Conservation (phyloP, 495 filamentous ascomycete genomes). For the Neurospora sublineolata region DNA sequence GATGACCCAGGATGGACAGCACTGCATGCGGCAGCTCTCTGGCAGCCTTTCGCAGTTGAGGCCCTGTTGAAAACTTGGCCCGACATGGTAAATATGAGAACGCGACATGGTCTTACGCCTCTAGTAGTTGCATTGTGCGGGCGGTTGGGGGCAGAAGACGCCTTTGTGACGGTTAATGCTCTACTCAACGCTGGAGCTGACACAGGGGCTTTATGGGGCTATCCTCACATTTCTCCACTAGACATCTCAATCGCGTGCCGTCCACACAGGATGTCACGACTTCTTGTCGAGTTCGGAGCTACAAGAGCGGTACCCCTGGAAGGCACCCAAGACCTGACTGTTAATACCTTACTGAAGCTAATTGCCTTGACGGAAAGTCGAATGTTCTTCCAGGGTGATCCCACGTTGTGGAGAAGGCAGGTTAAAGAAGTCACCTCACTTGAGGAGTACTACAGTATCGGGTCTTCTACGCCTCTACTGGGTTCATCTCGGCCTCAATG, state of each 20-base stretch:
- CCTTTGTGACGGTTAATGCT: background rate
- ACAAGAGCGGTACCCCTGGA: background rate
- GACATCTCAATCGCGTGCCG: background rate
- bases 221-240: background rate
- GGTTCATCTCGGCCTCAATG: too few relatives aligned
- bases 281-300: background rate
- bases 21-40: background rate
- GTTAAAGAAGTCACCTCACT: background rate
- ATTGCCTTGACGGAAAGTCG: background rate
- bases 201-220: background rate
- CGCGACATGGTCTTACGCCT: background rate
- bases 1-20: background rate
- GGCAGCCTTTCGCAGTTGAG: background rate
- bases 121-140: background rate
- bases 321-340: background rate
- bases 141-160: fast-evolving
- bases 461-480: background rate
- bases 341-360: background rate
- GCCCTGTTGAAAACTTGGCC: background rate
- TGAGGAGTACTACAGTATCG: background rate
- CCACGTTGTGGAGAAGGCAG: background rate
- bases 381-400: background rate
- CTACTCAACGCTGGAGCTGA: background rate
- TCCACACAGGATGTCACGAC: background rate
- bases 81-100: background rate